Conservation (phyloP, 352 stramenopile species). For the Phytopythium boreale region DNA sequence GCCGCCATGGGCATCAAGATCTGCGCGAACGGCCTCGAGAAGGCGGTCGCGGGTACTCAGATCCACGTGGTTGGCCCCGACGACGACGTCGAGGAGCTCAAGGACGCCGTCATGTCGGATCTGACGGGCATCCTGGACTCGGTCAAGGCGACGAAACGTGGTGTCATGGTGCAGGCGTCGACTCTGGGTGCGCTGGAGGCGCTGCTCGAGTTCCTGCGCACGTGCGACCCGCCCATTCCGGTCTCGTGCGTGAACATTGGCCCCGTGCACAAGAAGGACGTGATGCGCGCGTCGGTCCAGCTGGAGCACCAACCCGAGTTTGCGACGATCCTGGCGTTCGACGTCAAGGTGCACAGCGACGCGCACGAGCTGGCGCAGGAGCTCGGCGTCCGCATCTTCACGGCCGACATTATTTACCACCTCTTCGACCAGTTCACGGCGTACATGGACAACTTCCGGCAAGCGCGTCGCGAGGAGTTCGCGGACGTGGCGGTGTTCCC, state of each 20-base stretch:
- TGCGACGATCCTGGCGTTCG: slow-evolving; percentile 98
- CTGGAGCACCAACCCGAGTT: slow-evolving; percentile 97
- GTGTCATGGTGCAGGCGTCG: slow-evolving; percentile 98
- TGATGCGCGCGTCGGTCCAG: slow-evolving; percentile 98
- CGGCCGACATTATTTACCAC: slow-evolving; percentile 99
- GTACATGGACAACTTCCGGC: slow-evolving; percentile 96
- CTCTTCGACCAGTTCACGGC: slow-evolving; percentile 98
- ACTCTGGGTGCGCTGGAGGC: slow-evolving; percentile 98
- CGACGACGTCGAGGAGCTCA: slow-evolving; percentile 98
- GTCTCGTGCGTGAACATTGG: slow-evolving; percentile 96
- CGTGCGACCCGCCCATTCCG: slow-evolving; percentile 92
- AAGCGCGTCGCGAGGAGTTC: slow-evolving; percentile 90
- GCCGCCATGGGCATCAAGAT: slow-evolving; percentile 99
- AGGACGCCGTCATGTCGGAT: slow-evolving; percentile 96
- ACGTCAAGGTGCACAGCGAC: slow-evolving; percentile 96
- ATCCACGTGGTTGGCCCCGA: slow-evolving; percentile 96
- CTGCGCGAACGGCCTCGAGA: slow-evolving; percentile 95
- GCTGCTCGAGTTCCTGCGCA: slow-evolving; percentile 96
- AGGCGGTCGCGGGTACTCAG: slow-evolving; percentile 97
- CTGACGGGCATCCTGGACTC: slow-evolving; percentile 94
- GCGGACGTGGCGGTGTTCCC: slow-evolving; percentile 93
- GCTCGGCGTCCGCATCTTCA: slow-evolving; percentile 98
- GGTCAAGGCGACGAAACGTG: slow-evolving; percentile 94
- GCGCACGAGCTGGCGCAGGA: slow-evolving; percentile 89
- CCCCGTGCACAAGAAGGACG: slow-evolving; percentile 98